A percentile compares a stretch with the other conserved stretches of the same genome.
These are phyloP conservation scores for Calocybe gangraenosa DNA, from an alignment of 768 basidiomycete species.

Conservation along the genomic window DNA sequence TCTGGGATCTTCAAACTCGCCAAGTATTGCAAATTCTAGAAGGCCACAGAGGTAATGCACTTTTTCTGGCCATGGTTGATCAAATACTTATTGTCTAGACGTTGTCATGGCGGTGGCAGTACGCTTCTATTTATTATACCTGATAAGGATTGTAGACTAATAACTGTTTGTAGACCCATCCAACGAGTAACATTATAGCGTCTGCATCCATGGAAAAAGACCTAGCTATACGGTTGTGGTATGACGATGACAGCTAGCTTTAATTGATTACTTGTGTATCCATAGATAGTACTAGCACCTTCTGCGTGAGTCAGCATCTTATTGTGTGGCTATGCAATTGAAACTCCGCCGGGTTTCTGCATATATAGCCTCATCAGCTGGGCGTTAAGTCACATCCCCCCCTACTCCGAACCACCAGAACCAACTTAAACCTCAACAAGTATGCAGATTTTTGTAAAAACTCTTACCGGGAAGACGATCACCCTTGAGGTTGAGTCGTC, in stretches of 20 bases:
- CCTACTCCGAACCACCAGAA: not conserved
- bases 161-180: constrained; percentile 63
- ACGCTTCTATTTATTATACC: constrained; percentile 20
- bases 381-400: not conserved
- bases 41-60: constrained; percentile 69
- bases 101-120: constrained; percentile 80
- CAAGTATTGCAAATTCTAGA: constrained; percentile 71
- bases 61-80: not conserved
- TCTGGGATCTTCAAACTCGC: constrained; percentile 88
- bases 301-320: constrained; percentile 11
- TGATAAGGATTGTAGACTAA: constrained; percentile 4
- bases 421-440: constrained; percentile 12
- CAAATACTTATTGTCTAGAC: constrained; percentile 26
- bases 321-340: constrained; percentile 23
- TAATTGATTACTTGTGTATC: too few relatives aligned
- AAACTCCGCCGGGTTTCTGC: constrained; percentile 37
- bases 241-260: constrained; percentile 32
- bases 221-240: constrained; percentile 79
- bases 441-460: constrained; percentile 51
- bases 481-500: constrained; percentile 71
- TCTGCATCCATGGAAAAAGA: constrained; percentile 92
- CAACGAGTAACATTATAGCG: constrained; percentile 69
- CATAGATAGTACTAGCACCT: constrained; percentile 27
- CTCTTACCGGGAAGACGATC: constrained; percentile 72
- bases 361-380: not conserved